phyloP scores from a whole-genome alignment of 768 basidiomycete species.

The Rhizopogon salebrosus region DNA sequence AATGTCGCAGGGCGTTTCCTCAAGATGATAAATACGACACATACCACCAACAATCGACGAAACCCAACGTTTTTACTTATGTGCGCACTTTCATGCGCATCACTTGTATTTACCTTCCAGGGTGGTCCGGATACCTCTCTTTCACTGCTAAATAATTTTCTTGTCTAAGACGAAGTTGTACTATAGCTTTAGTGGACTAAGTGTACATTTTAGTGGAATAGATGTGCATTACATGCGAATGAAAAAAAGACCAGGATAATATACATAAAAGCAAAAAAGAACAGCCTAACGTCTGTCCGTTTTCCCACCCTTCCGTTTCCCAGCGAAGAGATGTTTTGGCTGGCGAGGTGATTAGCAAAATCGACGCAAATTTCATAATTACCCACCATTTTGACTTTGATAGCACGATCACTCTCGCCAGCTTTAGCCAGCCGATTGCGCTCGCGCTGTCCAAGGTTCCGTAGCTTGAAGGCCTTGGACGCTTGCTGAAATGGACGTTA shows the following conservation, averaged over 20 bases:
- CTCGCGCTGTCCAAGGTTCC: slow-evolving; percentile 80
- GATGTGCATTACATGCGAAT: slow-evolving; percentile 3
- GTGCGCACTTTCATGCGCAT: slow-evolving; percentile 6
- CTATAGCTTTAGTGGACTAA: not conserved
- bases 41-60: slow-evolving; percentile 13
- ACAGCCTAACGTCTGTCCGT: slow-evolving; percentile 49
- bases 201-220: slow-evolving; percentile 3
- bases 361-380: not conserved
- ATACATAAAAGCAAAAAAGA: not conserved
- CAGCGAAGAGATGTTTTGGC: slow-evolving; percentile 83
- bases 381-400: slow-evolving; percentile 77
- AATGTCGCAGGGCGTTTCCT: slow-evolving; percentile 16
- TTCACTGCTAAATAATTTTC: not conserved
- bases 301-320: slow-evolving; percentile 79
- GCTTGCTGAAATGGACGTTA: slow-evolving; percentile 51
- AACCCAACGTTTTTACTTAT: slow-evolving; percentile 22
- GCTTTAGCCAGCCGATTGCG: slow-evolving; percentile 89
- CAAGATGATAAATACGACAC: slow-evolving; percentile 3
- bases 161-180: slow-evolving; percentile 8
- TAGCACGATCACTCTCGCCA: slow-evolving; percentile 82
- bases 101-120: slow-evolving; percentile 16
- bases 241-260: slow-evolving; percentile 5
- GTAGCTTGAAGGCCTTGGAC: slow-evolving; percentile 72
- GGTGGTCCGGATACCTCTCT: not conserved
- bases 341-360: slow-evolving; percentile 22